These are phyloP conservation scores for Blastocystis sp. DNA, from an alignment of 352 stramenopile genomes.

Conservation along the genomic window DNA sequence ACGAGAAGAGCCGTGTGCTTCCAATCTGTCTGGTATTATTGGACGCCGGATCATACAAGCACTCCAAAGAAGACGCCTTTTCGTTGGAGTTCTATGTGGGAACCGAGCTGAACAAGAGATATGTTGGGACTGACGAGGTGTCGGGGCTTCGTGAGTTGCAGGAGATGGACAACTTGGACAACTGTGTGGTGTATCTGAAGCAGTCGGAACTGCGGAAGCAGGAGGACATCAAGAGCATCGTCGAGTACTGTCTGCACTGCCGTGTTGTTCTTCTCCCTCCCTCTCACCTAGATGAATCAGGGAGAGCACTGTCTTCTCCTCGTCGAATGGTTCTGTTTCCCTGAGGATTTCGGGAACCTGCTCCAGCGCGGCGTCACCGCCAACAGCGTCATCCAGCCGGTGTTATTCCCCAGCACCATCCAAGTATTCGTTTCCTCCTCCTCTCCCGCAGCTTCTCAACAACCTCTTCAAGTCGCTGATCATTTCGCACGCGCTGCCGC, in stretches of 20 bases:
- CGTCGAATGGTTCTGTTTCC: constrained; percentile 35
- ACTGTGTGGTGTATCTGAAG: neutral
- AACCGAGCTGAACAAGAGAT: neutral
- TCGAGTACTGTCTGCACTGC: constrained; percentile 37
- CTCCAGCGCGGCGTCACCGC: constrained; percentile 28
- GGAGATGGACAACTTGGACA: neutral
- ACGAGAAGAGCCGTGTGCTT: neutral
- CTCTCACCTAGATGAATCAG: neutral
- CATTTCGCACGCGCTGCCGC: neutral
- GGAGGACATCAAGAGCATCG: constrained; percentile 13
- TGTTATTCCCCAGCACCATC: constrained; percentile 20
- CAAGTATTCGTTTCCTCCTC: neutral
- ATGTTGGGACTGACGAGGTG: constrained; percentile 8
- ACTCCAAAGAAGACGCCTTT: neutral
- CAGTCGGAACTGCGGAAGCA: constrained; percentile 17
- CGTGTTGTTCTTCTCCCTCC: neutral
- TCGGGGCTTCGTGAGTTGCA: neutral
- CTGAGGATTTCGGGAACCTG: constrained; percentile 38
- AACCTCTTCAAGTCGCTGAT: constrained; percentile 9
- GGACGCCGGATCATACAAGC: constrained; percentile 1
- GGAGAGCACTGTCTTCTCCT: neutral
- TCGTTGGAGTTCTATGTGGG: neutral
- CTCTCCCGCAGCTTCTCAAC: neutral
- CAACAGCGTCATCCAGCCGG: constrained; percentile 12
- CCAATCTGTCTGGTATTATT: constrained; percentile 8